Conservation (phyloP, 345 rosid species). For the Abelmoschus esculentus region DNA sequence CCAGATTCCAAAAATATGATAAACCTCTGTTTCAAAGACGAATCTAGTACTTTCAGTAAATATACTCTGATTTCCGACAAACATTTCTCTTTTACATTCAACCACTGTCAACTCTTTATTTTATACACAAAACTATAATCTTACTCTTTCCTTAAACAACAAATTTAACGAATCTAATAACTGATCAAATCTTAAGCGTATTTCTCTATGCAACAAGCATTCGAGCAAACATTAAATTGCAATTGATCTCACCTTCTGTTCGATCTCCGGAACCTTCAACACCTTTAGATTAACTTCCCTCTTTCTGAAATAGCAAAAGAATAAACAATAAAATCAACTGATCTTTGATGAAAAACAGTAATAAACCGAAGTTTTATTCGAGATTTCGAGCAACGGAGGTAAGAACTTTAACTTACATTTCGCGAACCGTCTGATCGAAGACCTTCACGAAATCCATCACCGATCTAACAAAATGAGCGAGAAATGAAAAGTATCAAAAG, state of each 20-base stretch:
- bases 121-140: neutral
- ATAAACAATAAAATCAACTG: neutral
- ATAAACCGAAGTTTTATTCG: neutral
- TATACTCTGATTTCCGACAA: neutral
- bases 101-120: neutral
- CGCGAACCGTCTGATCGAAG: slow-evolving; percentile 95
- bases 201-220: neutral
- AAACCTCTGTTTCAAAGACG: neutral
- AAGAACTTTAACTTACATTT: slow-evolving; percentile 70
- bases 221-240: neutral
- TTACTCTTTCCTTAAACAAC: neutral
- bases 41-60: neutral
- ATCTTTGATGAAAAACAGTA: slow-evolving; percentile 4
- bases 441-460: slow-evolving; percentile 99
- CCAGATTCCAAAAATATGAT: neutral
- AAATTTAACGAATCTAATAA: neutral
- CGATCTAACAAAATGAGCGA: slow-evolving; percentile 23
- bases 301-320: slow-evolving; percentile 47
- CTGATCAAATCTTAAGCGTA: neutral
- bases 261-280: slow-evolving; percentile 92
- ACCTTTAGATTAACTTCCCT: slow-evolving; percentile 98
- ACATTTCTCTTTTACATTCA: neutral
- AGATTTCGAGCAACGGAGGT: neutral
- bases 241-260: slow-evolving; percentile 65
- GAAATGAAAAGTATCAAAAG: neutral